Base-by-base conservation (phyloP, 2,329 filamentous ascomycete species). In the Verticillium nubilum region DNA sequence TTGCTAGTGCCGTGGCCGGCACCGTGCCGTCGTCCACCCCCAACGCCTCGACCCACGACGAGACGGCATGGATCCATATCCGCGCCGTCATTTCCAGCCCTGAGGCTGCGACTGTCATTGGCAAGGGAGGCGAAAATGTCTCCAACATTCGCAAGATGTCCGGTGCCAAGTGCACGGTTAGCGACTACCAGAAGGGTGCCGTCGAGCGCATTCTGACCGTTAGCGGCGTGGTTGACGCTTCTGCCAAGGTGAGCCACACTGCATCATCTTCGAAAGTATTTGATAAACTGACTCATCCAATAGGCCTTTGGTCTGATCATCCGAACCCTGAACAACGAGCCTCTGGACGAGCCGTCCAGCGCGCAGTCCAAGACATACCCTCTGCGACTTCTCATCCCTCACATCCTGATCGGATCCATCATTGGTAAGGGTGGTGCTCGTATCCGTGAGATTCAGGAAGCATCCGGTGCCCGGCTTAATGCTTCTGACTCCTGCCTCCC, bases 141-240 rank as follows among this genome's bases (percentile, higher is more conserved):
- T 96, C 93, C 67, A 92, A 96, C 78, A 98, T 99, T 71, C 88
- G 95, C 67, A 92, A 91, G 73, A 83, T 97, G 78, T 97, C 95
- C 57, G 93, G 92, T 68, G 95, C 95, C 66, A 98, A 98, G 79
- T 99, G 95, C 80, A 99, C 95, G 54, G 95, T 99, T 67, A 97
- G 93, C 78, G 95, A 99, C 77, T 99, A 98, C 71, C 91, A 96
- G 67, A 92, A 96, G 71, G 95, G 95, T 66, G 95, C 95, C 59
- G 93, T 98, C 33, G 95, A 99, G 80, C 91, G 95, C 72, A 97
- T 99, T 70, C 82, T 99, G 70, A 99, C 95, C 31, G 95, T 99
- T 62, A 98, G 94, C 75, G 95, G 95, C 63, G 89, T 92, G 66
- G 94, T 98, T 67, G 95, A 99, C 78, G 94, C 94, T 67, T 93